Evolutionary conservation across 1,284 basidiomycete genomes (phyloP), one percentile per base, ranked within the genome.

Genomic region (Irpex sp.): DNA sequence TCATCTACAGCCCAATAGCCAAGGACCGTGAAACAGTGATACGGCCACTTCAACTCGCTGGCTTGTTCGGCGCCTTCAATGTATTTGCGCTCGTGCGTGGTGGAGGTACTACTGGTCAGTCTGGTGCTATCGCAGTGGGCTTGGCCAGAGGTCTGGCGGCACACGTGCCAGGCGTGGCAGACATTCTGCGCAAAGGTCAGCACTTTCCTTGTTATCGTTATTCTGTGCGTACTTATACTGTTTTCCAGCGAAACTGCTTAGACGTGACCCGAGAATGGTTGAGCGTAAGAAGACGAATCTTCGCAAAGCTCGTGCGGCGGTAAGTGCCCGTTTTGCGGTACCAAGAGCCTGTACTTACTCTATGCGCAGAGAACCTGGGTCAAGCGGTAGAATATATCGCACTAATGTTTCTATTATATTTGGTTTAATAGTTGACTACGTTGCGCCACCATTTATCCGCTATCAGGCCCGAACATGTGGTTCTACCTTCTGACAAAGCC

Each of bases 251-350:
- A 92, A 94, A 79, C 80, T 97, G 47, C 78, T 96, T 65, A 88
- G 88, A 76, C 89, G 97, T 73, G 97, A 99, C 80, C 93, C 95
- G 56, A 91, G 97, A 77, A 94, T 96, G 91, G 96, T 98, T 37
- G 97, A 99, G 81, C 86, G 97, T 70, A 99, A 99, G 81, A 98
- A 98, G 84, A 95, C 97, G 6, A 93, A 93, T 65, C 76, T 88
- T 69, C 87, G 90, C 66, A 98, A 98, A 82, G 94, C 97, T 66
- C 88, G 96, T 76, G 96, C 97, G 80, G 84, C 83, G 76, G 93
- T 94, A 77, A 61, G 92, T 89, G 17, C 15, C 7, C 55, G 11
- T 62, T 37, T 59, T 15, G 52, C 13, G 44, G 7, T 11, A 8
- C 47, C 36, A 17, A 11, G 13, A 17, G 6, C 21, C 19, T 11